A percentile compares a stretch with the other conserved stretches of the same genome.
These are phyloP conservation scores for Boletus mariae DNA, from an alignment of 1,284 basidiomycete genomes.

Conservation along the genomic window DNA sequence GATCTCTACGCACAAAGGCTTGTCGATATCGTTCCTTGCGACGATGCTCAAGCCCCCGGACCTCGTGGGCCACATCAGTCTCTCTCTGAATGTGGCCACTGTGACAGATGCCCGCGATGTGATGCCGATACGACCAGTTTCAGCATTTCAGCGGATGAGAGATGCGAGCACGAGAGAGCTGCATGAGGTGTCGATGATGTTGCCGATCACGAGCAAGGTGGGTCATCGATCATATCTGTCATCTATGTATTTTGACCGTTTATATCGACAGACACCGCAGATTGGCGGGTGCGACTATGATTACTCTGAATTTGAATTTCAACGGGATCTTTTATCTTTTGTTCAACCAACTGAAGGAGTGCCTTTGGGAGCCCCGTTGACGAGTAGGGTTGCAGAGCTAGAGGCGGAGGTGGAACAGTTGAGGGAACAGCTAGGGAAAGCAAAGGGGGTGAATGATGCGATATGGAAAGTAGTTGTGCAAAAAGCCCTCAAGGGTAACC, in stretches of 20 bases:
- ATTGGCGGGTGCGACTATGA: conserved; percentile 24
- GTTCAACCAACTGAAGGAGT: conserved; percentile 40
- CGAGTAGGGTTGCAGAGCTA: conserved; percentile 61
- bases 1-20: conserved; percentile 69
- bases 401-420: conserved; percentile 67
- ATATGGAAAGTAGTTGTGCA: conserved; percentile 87
- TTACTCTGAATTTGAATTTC: conserved; percentile 52
- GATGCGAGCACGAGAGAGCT: conserved; percentile 61
- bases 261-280: conserved; percentile 14
- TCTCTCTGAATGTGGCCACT: conserved; percentile 46
- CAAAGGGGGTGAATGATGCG: conserved; percentile 80
- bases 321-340: conserved; percentile 60
- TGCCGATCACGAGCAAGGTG: conserved; percentile 47
- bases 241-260: background rate
- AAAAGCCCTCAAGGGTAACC: conserved; percentile 42
- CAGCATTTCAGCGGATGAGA: conserved; percentile 67
- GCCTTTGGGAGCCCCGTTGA: conserved; percentile 40
- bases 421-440: conserved; percentile 68
- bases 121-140: conserved; percentile 63
- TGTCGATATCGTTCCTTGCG: conserved; percentile 68
- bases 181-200: conserved; percentile 63
- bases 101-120: conserved; percentile 49
- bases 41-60: conserved; percentile 83
- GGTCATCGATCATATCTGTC: conserved; percentile 12
- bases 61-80: conserved; percentile 70